Percentiles rank a stretch among this genome's conserved stretches.
Conservation (phyloP, 352 stramenopile genomes). For the Phytophthora niederhauseri region DNA sequence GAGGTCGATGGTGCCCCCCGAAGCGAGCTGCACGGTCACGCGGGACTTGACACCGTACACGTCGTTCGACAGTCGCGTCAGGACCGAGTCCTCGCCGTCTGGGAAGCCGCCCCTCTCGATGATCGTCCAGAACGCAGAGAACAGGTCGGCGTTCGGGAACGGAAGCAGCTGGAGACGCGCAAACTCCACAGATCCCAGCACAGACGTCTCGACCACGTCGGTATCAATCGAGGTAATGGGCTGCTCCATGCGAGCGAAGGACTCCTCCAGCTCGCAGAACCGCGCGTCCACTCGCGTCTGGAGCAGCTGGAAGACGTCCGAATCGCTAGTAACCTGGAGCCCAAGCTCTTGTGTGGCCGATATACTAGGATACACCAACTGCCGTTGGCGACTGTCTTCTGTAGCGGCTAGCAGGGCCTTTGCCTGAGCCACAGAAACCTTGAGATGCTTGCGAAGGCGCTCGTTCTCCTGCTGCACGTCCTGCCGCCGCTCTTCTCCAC, state of each 20-base stretch:
- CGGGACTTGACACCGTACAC: constrained; percentile 12
- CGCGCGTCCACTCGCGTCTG: constrained; percentile 17
- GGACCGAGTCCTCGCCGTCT: constrained; percentile 6
- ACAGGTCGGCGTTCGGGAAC: constrained; percentile 10
- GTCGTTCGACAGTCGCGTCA: constrained; percentile 11
- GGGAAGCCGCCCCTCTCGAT: constrained; percentile 13
- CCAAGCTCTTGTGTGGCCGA: too few relatives aligned
- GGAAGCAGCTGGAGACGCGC: constrained; percentile 14
- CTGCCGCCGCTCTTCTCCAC: not conserved
- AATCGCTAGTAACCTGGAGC: not conserved
- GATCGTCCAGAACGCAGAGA: constrained; percentile 11
- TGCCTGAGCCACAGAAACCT: not conserved
- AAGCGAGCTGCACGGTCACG: not conserved
- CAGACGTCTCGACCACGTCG: not conserved
- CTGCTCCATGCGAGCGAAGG: constrained; percentile 5
- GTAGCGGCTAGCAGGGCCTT: not conserved
- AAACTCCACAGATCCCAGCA: constrained; percentile 6
- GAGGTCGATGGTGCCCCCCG: constrained; percentile 1
- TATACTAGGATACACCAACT: too few relatives aligned
- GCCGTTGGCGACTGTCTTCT: too few relatives aligned
- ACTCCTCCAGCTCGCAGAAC: constrained; percentile 7
- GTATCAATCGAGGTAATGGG: constrained; percentile 9
- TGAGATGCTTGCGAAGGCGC: not conserved
- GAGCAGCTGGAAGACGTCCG: constrained; percentile 18
- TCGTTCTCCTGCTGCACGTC: not conserved